A percentile compares a stretch with the other conserved stretches of the same genome.
These are phyloP conservation scores for Lophiotrema nucula DNA, from an alignment of 495 filamentous ascomycete genomes.

Conservation along the genomic window DNA sequence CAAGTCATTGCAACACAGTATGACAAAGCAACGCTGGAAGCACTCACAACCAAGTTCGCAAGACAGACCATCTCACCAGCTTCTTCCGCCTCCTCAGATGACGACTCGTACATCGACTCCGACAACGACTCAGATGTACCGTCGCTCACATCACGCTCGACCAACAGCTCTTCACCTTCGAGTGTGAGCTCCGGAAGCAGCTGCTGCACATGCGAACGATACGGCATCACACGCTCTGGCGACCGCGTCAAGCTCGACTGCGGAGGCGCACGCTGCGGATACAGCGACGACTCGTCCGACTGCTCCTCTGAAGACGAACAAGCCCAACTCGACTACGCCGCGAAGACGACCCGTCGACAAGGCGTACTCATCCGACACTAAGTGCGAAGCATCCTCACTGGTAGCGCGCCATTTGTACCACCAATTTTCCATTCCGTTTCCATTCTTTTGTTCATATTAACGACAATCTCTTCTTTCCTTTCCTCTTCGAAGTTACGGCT, in stretches of 20 bases:
- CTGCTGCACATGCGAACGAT: conserved; percentile 85
- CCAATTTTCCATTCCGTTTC: not conserved
- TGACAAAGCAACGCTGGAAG: conserved; percentile 58
- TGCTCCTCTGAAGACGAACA: conserved; percentile 45
- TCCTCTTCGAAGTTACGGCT: not conserved
- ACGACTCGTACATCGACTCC: conserved; percentile 59
- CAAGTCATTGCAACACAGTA: conserved; percentile 79
- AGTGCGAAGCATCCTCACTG: not conserved
- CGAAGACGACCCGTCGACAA: conserved; percentile 61
- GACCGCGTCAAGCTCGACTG: conserved; percentile 93
- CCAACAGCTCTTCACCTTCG: conserved; percentile 68
- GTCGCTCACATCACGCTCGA: conserved; percentile 67
- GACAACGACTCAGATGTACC: conserved; percentile 43
- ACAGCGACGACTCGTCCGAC: conserved; percentile 66
- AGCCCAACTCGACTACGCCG: conserved; percentile 31
- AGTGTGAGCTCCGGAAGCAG: conserved; percentile 71
- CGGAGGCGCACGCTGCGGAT: conserved; percentile 80
- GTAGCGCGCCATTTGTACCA: conserved; percentile 5
- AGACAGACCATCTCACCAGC: conserved; percentile 60
- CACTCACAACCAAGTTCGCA: conserved; percentile 71
- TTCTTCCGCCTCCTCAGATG: conserved; percentile 48
- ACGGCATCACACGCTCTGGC: conserved; percentile 90
- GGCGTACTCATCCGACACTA: conserved; percentile 70
- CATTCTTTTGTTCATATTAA: conserved; percentile 25
- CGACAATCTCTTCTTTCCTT: conserved; percentile 2